A percentile compares a stretch with the other conserved stretches of the same genome.
Evolutionary conservation across 371 early-diverging fungal species (phyloP).

Genomic region (Blakeslea trispora): DNA sequence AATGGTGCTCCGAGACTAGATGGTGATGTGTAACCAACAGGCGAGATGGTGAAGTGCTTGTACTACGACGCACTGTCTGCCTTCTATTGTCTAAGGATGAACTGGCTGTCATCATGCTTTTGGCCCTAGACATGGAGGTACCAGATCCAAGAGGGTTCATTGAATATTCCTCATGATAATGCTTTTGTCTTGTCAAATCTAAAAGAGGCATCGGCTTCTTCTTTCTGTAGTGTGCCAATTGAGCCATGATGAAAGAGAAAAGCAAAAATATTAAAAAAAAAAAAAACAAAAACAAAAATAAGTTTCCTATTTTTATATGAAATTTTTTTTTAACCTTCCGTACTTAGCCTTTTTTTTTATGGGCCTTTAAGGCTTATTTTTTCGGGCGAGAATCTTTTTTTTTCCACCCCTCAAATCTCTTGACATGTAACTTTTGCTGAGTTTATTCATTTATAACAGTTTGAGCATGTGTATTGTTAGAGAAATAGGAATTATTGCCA

Average conservation of each 20-base stretch:
- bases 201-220: background rate
- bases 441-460: no score
- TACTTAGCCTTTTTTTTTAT: background rate
- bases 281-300: background rate
- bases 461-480: background rate
- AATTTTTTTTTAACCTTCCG: background rate
- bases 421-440: background rate
- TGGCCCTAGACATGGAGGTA: constrained; percentile 3
- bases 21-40: constrained; percentile 1
- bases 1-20: background rate
- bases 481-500: constrained; percentile 2
- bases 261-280: background rate
- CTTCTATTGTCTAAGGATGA: background rate
- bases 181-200: background rate
- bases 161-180: constrained; percentile 2
- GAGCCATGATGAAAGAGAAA: background rate
- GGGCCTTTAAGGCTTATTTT: no score
- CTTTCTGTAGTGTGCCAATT: background rate
- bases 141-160: background rate
- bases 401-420: no score
- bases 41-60: background rate
- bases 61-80: background rate
- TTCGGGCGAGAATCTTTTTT: no score
- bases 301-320: background rate
- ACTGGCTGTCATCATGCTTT: constrained; percentile 7